Evolutionary conservation across 257 asterid species (phyloP).

Genomic region (Jaltomata sinuosa): DNA sequence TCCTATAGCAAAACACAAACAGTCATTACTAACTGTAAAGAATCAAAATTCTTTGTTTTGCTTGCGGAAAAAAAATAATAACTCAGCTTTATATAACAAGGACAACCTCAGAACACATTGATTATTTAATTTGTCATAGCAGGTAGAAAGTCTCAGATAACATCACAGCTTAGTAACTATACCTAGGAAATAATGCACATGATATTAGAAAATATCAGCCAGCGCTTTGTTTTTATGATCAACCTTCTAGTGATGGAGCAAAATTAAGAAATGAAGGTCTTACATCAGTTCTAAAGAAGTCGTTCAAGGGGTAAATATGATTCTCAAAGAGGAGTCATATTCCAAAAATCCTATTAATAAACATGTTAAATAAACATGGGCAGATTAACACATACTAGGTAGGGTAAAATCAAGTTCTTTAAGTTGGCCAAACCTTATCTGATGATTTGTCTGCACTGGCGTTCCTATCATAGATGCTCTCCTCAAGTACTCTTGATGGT

Average conservation of each 20-base stretch:
- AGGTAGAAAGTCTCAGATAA: neutral
- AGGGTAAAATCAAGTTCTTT: neutral
- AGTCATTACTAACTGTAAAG: neutral
- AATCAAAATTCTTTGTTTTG: neutral
- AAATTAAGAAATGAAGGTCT: neutral
- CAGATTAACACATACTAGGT: neutral
- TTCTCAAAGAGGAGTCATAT: neutral
- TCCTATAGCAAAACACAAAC: slow-evolving; percentile 21
- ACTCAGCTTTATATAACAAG: neutral
- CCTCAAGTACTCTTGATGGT: slow-evolving; percentile 27
- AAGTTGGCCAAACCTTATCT: slow-evolving; percentile 36
- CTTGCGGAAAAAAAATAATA: neutral
- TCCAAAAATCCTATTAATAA: neutral
- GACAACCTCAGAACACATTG: neutral
- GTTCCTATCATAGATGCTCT: slow-evolving; percentile 27
- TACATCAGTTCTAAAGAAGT: neutral
- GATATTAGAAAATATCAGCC: neutral
- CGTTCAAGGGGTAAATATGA: neutral
- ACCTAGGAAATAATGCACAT: neutral
- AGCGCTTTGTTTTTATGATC: neutral
- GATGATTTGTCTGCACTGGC: slow-evolving; percentile 30
- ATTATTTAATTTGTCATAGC: neutral
- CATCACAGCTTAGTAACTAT: neutral
- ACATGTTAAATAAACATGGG: neutral
- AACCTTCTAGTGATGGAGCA: neutral